A percentile compares a stretch with the other conserved stretches of the same genome.
These are phyloP conservation scores for Arabis alpina DNA, from an alignment of 345 rosid species.

Conservation along the genomic window DNA sequence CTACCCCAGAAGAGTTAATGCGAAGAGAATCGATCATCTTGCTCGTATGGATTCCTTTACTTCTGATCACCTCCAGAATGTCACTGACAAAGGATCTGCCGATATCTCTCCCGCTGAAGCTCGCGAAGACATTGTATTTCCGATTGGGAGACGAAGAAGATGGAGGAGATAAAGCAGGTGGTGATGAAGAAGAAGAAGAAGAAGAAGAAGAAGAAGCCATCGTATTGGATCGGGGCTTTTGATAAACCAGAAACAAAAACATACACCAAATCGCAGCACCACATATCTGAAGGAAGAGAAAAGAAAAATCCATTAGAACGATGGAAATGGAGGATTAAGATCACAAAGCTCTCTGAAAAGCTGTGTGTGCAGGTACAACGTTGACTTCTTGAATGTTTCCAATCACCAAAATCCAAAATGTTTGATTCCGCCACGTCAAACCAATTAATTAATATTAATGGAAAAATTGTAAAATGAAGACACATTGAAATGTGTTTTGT, in stretches of 20 bases:
- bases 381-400: neutral
- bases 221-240: neutral
- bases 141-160: neutral
- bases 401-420: too few relatives aligned
- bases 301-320: conserved; percentile 3
- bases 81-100: neutral
- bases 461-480: too few relatives aligned
- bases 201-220: conserved; percentile 1
- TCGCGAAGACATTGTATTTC: neutral
- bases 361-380: neutral
- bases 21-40: neutral
- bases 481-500: too few relatives aligned
- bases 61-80: neutral
- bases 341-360: neutral
- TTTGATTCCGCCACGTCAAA: too few relatives aligned
- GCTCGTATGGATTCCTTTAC: neutral
- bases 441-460: too few relatives aligned
- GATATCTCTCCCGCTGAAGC: neutral
- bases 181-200: too few relatives aligned
- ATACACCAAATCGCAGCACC: neutral
- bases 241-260: neutral
- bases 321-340: neutral
- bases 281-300: neutral
- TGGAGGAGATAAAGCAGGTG: neutral
- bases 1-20: too few relatives aligned